Evolutionary conservation across 352 stramenopile species (phyloP).

Genomic region (Phytophthora agathidicida): DNA sequence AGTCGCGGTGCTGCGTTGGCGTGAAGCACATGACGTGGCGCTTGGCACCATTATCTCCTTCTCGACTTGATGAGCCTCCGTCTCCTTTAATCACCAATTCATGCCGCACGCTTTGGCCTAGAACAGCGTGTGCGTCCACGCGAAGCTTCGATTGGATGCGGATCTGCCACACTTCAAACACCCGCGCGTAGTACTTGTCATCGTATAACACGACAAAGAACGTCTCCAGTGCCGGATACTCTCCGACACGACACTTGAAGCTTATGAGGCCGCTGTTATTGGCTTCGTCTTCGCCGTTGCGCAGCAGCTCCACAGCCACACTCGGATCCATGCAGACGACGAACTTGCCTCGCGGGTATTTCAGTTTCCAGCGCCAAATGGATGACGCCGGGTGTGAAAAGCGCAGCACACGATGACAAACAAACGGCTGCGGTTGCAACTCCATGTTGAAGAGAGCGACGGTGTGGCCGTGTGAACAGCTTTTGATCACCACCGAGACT

Average conservation of each 20-base stretch:
- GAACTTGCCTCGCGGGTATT: slow-evolving; percentile 52
- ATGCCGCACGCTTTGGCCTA: slow-evolving; percentile 84
- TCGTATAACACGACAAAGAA: slow-evolving; percentile 93
- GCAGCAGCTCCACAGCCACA: slow-evolving; percentile 57
- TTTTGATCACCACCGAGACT: slow-evolving; percentile 82
- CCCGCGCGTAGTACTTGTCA: slow-evolving; percentile 79
- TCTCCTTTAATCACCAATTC: slow-evolving; percentile 93
- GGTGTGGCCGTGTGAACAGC: slow-evolving; percentile 89
- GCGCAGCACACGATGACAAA: slow-evolving; percentile 84
- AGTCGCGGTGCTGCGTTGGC: slow-evolving; percentile 38
- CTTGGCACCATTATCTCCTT: slow-evolving; percentile 26
- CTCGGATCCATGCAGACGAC: slow-evolving; percentile 76
- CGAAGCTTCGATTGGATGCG: slow-evolving; percentile 75
- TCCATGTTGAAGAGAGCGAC: slow-evolving; percentile 90
- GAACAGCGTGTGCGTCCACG: slow-evolving; percentile 86
- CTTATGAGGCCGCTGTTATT: slow-evolving; percentile 21
- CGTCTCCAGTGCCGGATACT: slow-evolving; percentile 85
- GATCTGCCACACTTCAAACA: slow-evolving; percentile 88
- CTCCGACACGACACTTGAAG: slow-evolving; percentile 89
- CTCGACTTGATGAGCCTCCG: slow-evolving; percentile 23
- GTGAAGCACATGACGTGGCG: slow-evolving; percentile 61
- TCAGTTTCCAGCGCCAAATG: slow-evolving; percentile 68
- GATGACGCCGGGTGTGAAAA: slow-evolving; percentile 62
- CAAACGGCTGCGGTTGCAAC: slow-evolving; percentile 74
- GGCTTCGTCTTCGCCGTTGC: slow-evolving; percentile 21